Percentiles rank a stretch among this genome's conserved stretches.
Conservation (phyloP, 148 eudicot species). For the Rhododendron simsii region DNA sequence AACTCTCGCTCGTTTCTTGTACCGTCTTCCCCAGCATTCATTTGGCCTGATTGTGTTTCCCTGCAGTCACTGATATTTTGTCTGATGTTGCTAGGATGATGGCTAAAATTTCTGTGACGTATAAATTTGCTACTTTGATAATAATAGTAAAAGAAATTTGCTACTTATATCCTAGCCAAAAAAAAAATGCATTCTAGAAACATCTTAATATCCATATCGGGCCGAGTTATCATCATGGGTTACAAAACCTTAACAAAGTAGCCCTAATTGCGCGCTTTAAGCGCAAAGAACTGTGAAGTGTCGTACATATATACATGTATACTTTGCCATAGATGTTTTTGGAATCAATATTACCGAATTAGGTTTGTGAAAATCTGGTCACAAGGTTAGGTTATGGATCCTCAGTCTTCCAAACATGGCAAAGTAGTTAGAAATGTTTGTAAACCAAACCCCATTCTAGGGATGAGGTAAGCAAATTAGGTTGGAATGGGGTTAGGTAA, state of each 20-base stretch:
- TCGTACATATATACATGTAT: neutral
- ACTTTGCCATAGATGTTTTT: neutral
- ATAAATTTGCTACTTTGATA: no score
- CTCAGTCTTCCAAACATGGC: neutral
- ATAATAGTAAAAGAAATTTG: no score
- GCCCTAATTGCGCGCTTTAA: neutral
- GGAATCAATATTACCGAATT: neutral
- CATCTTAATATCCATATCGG: neutral
- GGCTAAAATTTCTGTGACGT: no score
- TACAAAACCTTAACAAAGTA: neutral
- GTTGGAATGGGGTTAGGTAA: neutral
- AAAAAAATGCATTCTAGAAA: neutral
- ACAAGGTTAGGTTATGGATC: neutral
- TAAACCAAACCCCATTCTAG: neutral
- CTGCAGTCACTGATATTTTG: no score
- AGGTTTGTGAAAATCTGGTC: neutral
- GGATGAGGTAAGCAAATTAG: neutral
- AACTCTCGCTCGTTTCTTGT: neutral
- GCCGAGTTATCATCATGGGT: neutral
- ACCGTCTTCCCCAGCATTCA: neutral
- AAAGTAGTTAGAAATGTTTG: neutral
- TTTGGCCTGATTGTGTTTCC: neutral
- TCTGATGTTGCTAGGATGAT: no score
- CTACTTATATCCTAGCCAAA: neutral
- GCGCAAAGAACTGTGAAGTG: neutral